A percentile compares a stretch with the other conserved stretches of the same genome.
phyloP scores from a whole-genome alignment of 139 green algal genomes.

The Picochlorum sp. region DNA sequence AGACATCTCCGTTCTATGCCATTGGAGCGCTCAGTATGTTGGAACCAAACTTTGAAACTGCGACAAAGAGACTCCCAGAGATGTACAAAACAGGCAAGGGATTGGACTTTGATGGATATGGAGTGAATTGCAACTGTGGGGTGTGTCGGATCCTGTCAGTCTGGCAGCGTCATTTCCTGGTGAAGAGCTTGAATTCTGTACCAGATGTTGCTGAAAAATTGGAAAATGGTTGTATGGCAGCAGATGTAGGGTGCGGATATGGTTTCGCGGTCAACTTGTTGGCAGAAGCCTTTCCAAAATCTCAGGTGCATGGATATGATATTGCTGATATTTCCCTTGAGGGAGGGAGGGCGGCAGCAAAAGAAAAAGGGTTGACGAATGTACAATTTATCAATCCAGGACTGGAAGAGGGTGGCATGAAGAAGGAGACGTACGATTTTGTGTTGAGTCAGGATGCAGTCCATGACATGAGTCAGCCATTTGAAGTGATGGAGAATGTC shows the following conservation, averaged over 20 bases:
- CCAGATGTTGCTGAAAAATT: constrained; percentile 9
- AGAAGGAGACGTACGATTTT: constrained; percentile 15
- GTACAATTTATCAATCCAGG: constrained; percentile 14
- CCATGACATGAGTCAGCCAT: constrained; percentile 24
- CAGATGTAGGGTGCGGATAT: constrained; percentile 24
- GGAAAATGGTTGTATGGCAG: constrained; percentile 17
- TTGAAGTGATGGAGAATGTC: constrained; percentile 15
- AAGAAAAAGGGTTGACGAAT: constrained; percentile 14
- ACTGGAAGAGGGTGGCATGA: constrained; percentile 16
- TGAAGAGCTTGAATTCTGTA: constrained; percentile 8
- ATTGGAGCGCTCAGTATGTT: background rate
- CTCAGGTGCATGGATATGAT: constrained; percentile 16
- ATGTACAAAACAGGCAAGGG: constrained; percentile 13
- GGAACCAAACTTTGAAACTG: constrained; percentile 2
- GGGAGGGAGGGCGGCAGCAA: background rate
- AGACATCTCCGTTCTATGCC: constrained; percentile 19
- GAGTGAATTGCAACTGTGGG: constrained; percentile 11
- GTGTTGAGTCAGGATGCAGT: constrained; percentile 28
- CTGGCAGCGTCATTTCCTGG: constrained; percentile 24
- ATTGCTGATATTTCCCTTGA: constrained; percentile 16
- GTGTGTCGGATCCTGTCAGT: constrained; percentile 16
- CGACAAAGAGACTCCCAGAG: constrained; percentile 7
- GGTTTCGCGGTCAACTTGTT: constrained; percentile 10
- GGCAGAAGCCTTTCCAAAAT: constrained; percentile 18
- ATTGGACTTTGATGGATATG: constrained; percentile 17